Evolutionary conservation across 352 stramenopile genomes (phyloP).

Genomic region (Phytophthora foliorum): DNA sequence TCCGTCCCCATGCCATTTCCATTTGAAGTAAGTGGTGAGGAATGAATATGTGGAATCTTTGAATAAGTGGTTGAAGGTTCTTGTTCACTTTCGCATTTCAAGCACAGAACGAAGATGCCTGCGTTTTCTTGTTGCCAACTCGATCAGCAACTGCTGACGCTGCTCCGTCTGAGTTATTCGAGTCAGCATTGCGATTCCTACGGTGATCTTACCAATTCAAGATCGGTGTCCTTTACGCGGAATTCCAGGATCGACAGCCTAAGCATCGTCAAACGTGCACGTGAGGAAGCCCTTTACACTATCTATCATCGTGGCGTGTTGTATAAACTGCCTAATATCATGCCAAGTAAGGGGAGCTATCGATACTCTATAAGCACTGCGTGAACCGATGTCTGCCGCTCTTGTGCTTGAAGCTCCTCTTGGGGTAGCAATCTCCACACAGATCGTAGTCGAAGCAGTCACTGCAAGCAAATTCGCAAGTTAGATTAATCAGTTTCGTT

Average conservation of each 20-base stretch:
- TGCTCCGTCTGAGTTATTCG: no score
- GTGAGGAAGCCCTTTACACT: conserved; percentile 1
- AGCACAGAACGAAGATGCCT: no score
- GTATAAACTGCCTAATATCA: conserved; percentile 15
- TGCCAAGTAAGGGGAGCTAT: conserved; percentile 13
- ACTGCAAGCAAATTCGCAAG: conserved; percentile 36
- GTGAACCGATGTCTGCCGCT: conserved; percentile 47
- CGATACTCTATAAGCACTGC: conserved; percentile 46
- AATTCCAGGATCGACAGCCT: neutral
- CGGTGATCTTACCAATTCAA: no score
- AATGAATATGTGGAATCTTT: no score
- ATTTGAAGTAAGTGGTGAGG: no score
- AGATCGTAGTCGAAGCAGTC: conserved; percentile 86
- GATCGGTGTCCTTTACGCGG: neutral
- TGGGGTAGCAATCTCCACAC: conserved; percentile 59
- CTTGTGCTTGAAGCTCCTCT: conserved; percentile 49
- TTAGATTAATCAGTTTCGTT: conserved; percentile 8
- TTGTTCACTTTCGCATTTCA: no score
- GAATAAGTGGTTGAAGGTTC: no score
- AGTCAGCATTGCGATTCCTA: no score
- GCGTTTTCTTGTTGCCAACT: no score
- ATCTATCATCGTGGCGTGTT: conserved; percentile 20
- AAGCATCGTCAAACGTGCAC: neutral
- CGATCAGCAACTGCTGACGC: no score
- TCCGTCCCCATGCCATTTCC: no score